Evolutionary conservation across 1,284 basidiomycete species (phyloP).

Genomic region (Rhodofomes roseus): DNA sequence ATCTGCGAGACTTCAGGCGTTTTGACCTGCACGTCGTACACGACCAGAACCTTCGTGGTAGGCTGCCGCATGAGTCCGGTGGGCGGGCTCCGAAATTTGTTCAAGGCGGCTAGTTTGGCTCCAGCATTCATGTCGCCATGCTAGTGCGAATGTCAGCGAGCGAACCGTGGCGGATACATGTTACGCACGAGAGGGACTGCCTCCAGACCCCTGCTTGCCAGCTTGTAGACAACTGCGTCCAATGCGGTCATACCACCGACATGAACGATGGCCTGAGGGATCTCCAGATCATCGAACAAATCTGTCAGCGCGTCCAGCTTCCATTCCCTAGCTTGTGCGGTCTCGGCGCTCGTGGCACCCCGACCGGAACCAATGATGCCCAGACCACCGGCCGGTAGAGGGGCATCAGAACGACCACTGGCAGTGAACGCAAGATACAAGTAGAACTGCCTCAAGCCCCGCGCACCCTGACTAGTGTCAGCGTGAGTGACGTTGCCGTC

Average conservation of each 20-base stretch:
- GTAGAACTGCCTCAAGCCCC: constrained; percentile 90
- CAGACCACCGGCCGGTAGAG: constrained; percentile 57
- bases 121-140: constrained; percentile 85
- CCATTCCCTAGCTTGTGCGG: constrained; percentile 90
- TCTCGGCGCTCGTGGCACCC: constrained; percentile 76
- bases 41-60: constrained; percentile 74
- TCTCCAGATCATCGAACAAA: constrained; percentile 87
- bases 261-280: constrained; percentile 83
- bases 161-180: neutral
- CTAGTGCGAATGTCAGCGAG: constrained; percentile 32
- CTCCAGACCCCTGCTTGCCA: constrained; percentile 83
- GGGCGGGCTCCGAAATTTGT: constrained; percentile 69
- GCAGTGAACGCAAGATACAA: constrained; percentile 90
- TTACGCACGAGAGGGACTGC: constrained; percentile 72
- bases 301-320: constrained; percentile 95
- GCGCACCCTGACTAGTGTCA: constrained; percentile 68
- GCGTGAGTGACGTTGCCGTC: constrained; percentile 82
- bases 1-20: constrained; percentile 86
- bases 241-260: constrained; percentile 84
- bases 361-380: constrained; percentile 91
- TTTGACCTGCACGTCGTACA: constrained; percentile 91
- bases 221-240: constrained; percentile 85
- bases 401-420: constrained; percentile 66
- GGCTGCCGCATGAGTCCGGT: constrained; percentile 57
- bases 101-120: constrained; percentile 74